Percentiles rank a stretch among this genome's conserved stretches.
These are phyloP conservation scores for Pezicula carpinea DNA, from an alignment of 2,329 filamentous ascomycete species.

Conservation along the genomic window DNA sequence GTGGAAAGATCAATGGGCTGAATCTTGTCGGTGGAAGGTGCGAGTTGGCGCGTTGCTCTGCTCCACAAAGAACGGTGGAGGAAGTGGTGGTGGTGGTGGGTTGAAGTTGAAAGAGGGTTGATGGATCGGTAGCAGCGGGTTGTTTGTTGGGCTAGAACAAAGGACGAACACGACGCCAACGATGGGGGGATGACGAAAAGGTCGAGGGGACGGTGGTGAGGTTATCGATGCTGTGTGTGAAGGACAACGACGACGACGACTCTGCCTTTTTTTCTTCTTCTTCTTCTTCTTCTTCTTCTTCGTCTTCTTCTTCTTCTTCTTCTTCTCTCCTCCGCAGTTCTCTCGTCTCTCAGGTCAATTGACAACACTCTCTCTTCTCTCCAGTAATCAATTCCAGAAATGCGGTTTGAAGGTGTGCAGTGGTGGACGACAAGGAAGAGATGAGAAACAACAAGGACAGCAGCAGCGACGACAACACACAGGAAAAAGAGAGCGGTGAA, in stretches of 20 bases:
- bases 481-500: constrained; percentile 8
- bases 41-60: constrained; percentile 18
- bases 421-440: constrained; percentile 4
- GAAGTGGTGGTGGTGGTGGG: constrained; percentile 15
- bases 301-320: too few species aligned
- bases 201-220: background rate
- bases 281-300: too few species aligned
- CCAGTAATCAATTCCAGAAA: constrained; percentile 8
- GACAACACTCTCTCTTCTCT: background rate
- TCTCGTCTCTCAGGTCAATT: background rate
- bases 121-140: background rate
- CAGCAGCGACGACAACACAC: constrained; percentile 2
- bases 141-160: constrained; percentile 7
- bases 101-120: constrained; percentile 3
- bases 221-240: constrained; percentile 4
- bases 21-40: constrained; percentile 5
- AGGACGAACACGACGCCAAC: constrained; percentile 10
- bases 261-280: too few species aligned
- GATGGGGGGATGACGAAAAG: constrained; percentile 3
- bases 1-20: background rate
- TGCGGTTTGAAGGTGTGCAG: constrained; percentile 1
- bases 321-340: background rate
- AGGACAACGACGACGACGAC: too few species aligned
- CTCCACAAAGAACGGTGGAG: constrained; percentile 23
- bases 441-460: constrained; percentile 2